Percentiles rank a stretch among this genome's conserved stretches.
These are phyloP conservation scores for Phytophthora crassamura DNA, from an alignment of 352 stramenopile species.

Conservation along the genomic window DNA sequence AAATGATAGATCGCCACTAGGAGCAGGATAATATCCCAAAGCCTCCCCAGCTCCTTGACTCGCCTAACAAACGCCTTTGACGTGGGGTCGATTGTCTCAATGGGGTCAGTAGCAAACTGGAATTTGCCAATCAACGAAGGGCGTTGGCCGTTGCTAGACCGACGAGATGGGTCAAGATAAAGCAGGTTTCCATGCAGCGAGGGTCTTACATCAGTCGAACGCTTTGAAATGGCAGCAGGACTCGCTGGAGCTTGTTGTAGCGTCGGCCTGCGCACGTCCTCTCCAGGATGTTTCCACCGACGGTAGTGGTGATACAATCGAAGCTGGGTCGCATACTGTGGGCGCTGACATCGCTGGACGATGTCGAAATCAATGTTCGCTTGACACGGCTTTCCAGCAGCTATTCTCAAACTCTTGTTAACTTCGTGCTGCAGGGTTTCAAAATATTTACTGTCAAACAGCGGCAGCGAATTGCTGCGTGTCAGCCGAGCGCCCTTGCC, in stretches of 20 bases:
- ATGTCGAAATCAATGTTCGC: constrained; percentile 63
- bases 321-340: constrained; percentile 62
- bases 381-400: constrained; percentile 7
- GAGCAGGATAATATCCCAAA: constrained; percentile 64
- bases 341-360: constrained; percentile 62
- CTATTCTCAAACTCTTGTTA: constrained; percentile 1
- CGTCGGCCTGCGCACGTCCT: not conserved
- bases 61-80: constrained; percentile 48
- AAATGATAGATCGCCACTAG: constrained; percentile 53
- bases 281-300: constrained; percentile 33
- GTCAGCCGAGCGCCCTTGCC: constrained; percentile 21
- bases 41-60: constrained; percentile 47
- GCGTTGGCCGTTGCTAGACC: constrained; percentile 17
- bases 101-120: constrained; percentile 20
- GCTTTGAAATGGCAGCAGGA: not conserved
- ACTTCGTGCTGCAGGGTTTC: constrained; percentile 12
- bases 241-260: not conserved
- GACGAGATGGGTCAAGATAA: constrained; percentile 9
- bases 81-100: constrained; percentile 24
- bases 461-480: constrained; percentile 57
- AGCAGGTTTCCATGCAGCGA: constrained; percentile 21
- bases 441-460: constrained; percentile 57
- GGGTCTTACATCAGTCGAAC: constrained; percentile 1
- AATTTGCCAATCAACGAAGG: constrained; percentile 11
- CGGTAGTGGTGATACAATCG: constrained; percentile 50